A percentile compares a stretch with the other conserved stretches of the same genome.
Conservation (phyloP, 148 eudicot species). For the Vaccinium darrowii region DNA sequence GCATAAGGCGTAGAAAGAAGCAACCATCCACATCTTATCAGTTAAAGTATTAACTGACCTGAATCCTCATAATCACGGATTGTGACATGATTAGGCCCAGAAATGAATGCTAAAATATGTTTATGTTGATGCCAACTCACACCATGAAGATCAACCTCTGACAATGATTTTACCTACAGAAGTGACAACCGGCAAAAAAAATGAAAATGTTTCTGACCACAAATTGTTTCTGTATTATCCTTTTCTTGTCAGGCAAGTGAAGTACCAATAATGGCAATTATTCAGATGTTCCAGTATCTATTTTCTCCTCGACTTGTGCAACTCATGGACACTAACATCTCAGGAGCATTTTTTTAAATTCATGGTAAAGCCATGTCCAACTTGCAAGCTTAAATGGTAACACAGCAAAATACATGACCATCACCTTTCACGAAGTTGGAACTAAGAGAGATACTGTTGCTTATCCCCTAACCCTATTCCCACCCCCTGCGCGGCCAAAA, state of each 20-base stretch:
- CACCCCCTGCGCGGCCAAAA: too few relatives aligned
- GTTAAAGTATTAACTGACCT: slow-evolving; percentile 40
- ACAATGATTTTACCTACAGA: slow-evolving; percentile 69
- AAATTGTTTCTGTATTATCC: background rate
- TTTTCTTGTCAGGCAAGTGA: background rate
- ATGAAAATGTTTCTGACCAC: background rate
- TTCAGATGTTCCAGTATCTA: background rate
- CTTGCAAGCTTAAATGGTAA: background rate
- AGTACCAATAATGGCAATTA: too few relatives aligned
- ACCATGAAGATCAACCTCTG: slow-evolving; percentile 81
- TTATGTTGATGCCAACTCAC: slow-evolving; percentile 93
- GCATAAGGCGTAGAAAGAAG: background rate
- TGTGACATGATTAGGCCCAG: slow-evolving; percentile 79
- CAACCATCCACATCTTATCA: slow-evolving; percentile 2
- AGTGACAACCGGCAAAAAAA: background rate
- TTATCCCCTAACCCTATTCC: too few relatives aligned
- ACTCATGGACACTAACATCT: background rate
- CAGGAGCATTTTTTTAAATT: background rate
- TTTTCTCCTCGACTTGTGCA: background rate
- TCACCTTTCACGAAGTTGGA: background rate
- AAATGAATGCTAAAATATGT: slow-evolving; percentile 79
- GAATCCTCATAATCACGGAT: slow-evolving; percentile 84
- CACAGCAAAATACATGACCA: background rate
- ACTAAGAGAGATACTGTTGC: background rate
- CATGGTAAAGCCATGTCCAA: slow-evolving; percentile 4